Evolutionary conservation across 805 yeast species (phyloP), one percentile per base, ranked within the genome.

Genomic region (Kodamaea sagamina): DNA sequence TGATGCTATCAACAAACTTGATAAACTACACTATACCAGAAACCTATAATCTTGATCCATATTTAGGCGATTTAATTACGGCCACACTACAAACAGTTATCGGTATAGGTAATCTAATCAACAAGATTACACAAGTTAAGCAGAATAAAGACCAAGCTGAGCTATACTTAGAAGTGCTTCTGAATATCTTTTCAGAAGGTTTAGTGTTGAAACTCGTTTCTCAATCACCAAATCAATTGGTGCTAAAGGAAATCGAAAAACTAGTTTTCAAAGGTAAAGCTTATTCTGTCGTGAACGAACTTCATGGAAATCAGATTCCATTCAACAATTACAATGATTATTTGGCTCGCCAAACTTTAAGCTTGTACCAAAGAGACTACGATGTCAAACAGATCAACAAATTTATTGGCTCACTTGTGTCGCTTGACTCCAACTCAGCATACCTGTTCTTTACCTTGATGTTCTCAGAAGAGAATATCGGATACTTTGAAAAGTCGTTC

Each of bases 1-100:
- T 51, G 13, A 44, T 43, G 13, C 43, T 63, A 4, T 52, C 59
- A 7, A 47, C 63, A 2, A 34, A 54, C 1, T 49, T 68, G 15
- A 49, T 68, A 17, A 57, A 66, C 32, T 49, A 54, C 47, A 66
- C 71, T 3, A 51, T 70, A 4, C 72, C 72, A 4, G 63, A 65
- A 41, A 48, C 58, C 5, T 69, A 55, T 44, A 13, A 15, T 22
- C 2, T 43, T 49, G 13, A 41, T 58, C 6, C 63, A 63, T 1
- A 8, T n/a, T 1, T 17, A 36, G 6, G 53, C 38, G 16, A 21
- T 2, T 31, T 39, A 0, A 43, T 58, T 2, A 45, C 44, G n/a
- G 5, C 32, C 4, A 35, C 47, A 3, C 52, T 70, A 17, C 56
- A 54, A 28, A 41, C 65, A 0, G 47, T 61, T 1, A 36, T 49